A percentile compares a stretch with the other conserved stretches of the same genome.
Conservation (phyloP, 306 rosid species). For the Oemleria cerasiformis region DNA sequence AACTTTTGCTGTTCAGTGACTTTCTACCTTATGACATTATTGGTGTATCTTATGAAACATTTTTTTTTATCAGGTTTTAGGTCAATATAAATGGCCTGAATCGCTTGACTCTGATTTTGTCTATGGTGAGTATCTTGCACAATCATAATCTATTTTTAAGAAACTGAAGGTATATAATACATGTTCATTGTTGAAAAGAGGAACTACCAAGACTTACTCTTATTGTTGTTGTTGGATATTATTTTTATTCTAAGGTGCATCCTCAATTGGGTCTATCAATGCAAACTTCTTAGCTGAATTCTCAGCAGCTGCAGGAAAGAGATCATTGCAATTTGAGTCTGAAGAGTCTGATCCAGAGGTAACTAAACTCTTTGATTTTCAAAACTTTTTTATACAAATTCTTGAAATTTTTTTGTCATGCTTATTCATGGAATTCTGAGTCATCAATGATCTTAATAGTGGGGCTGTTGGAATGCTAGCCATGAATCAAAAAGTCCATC, state of each 20-base stretch:
- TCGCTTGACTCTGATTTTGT: slow-evolving; percentile 62
- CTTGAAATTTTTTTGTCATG: slow-evolving; percentile 13
- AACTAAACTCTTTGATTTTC: slow-evolving; percentile 14
- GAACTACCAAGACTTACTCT: slow-evolving; percentile 3
- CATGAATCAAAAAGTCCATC: slow-evolving; percentile 70
- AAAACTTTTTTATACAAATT: slow-evolving; percentile 7
- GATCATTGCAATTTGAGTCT: slow-evolving; percentile 61
- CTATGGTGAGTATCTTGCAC: slow-evolving; percentile 46
- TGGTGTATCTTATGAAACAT: slow-evolving; percentile 15
- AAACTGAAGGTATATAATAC: not conserved
- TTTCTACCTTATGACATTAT: slow-evolving; percentile 7
- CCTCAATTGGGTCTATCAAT: slow-evolving; percentile 71
- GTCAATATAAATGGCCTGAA: slow-evolving; percentile 78
- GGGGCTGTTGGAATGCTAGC: slow-evolving; percentile 77
- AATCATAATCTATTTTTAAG: slow-evolving; percentile 1
- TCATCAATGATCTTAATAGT: slow-evolving; percentile 45
- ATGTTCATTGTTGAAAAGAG: not conserved
- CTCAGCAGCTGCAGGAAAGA: slow-evolving; percentile 79
- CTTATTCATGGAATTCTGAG: slow-evolving; percentile 19
- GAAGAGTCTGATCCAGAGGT: slow-evolving; percentile 89
- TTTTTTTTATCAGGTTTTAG: slow-evolving; percentile 48
- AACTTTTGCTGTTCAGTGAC: not conserved
- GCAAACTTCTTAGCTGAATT: slow-evolving; percentile 67
- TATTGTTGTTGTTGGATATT: slow-evolving; percentile 17
- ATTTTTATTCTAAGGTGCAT: slow-evolving; percentile 52